Percentiles rank a stretch among this genome's conserved stretches.
These are phyloP conservation scores for Pseudogymnoascus pannorum DNA, from an alignment of 2,329 filamentous ascomycete genomes.

Conservation along the genomic window DNA sequence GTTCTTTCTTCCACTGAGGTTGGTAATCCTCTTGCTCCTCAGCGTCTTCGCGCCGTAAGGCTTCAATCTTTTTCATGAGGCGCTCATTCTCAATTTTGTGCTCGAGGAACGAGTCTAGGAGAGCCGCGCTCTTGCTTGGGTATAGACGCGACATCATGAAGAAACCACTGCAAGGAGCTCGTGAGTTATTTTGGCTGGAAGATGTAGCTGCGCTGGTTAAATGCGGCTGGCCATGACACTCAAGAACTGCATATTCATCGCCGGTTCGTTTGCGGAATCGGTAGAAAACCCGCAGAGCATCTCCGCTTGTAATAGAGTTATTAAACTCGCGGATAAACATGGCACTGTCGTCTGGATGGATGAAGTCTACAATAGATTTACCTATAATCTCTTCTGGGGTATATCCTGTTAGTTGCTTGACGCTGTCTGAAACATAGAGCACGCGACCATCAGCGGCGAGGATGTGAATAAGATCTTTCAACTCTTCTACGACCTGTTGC, in stretches of 20 bases:
- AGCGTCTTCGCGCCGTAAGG: constrained; percentile 77
- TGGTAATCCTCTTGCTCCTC: constrained; percentile 66
- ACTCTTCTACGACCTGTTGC: constrained; percentile 79
- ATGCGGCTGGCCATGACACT: constrained; percentile 88
- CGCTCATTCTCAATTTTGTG: constrained; percentile 96
- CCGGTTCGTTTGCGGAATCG: constrained; percentile 69
- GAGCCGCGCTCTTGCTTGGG: constrained; percentile 74
- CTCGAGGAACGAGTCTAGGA: constrained; percentile 89
- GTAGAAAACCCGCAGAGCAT: constrained; percentile 76
- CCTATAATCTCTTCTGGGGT: constrained; percentile 62
- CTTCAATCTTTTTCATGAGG: constrained; percentile 72
- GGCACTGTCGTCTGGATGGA: constrained; percentile 78
- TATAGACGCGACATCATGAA: constrained; percentile 92
- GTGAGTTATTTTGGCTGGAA: constrained; percentile 55
- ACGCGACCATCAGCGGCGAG: constrained; percentile 78
- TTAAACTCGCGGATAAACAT: constrained; percentile 85
- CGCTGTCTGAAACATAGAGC: constrained; percentile 77
- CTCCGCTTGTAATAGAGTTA: constrained; percentile 77
- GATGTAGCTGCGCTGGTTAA: constrained; percentile 62
- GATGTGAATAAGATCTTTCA: constrained; percentile 83
- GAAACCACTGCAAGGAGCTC: constrained; percentile 74
- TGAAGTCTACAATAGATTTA: constrained; percentile 69
- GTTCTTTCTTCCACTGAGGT: constrained; percentile 51
- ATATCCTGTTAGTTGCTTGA: constrained; percentile 69
- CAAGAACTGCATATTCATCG: constrained; percentile 73